Evolutionary conservation across 2,329 filamentous ascomycete species (phyloP), one percentile per base, ranked within the genome.

Genomic region (Aspergillus awamori): DNA sequence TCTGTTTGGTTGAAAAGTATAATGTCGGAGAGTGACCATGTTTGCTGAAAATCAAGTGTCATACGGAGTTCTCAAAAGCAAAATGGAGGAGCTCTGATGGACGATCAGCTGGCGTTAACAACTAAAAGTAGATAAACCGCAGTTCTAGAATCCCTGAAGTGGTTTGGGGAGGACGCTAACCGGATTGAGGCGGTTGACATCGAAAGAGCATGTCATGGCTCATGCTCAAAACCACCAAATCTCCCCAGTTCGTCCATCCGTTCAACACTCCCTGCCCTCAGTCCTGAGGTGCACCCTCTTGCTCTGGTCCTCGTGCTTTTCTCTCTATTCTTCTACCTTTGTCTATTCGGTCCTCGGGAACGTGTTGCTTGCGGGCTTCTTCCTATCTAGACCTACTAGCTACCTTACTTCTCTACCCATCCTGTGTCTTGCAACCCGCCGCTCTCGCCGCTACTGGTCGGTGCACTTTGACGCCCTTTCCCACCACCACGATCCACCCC

Each of bases 151-250:
- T 69, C 65, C 55, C 64, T 67, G 65, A 65, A 30, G 63, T 65
- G 63, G 60, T 64, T 63, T 53, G 57, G 58, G 58, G 8, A 38
- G 57, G 41, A 6, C 69, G 59, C 68, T 69, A 70, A 65, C 69
- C 67, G 28, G 60, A 66, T 70, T 56, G 58, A 63, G 65, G 28
- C 54, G 64, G 61, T 69, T 70, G 69, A 71, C 69, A 72, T 71
- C 54, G 63, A 59, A 39, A 55, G 62, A 63, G 67, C 41, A 70
- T 69, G 69, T 65, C 67, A 70, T 70, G 63, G 59, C 64, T 70
- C 59, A 65, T 63, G 60, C 63, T 64, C 63, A 61, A 66, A 65
- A 63, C 63, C 65, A 65, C 59, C 64, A 64, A 59, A 61, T 63
- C 66, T 61, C 53, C 59, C 58, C 41, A 53, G 59, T 58, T 52